Conservation (phyloP, 129 eudicot genomes). For the Lonicera japonica region DNA sequence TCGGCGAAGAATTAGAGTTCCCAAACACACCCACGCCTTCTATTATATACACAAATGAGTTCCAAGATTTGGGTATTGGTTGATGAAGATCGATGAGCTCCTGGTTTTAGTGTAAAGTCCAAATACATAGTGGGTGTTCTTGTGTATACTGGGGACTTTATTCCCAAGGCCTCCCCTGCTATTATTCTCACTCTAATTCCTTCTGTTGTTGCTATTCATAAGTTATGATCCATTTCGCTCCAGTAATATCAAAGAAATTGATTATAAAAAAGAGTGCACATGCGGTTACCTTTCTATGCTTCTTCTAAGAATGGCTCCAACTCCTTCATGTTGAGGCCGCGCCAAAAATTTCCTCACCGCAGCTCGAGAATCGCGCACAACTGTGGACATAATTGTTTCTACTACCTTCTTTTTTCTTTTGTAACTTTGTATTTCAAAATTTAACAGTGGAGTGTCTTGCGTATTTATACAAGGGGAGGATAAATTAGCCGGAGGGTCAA, state of each 20-base stretch:
- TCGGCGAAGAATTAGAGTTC: slow-evolving; percentile 32
- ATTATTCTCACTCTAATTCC: slow-evolving; percentile 63
- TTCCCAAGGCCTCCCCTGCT: slow-evolving; percentile 79
- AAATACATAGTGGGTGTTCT: slow-evolving; percentile 81
- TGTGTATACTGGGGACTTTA: slow-evolving; percentile 51
- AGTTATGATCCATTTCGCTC: too few species aligned
- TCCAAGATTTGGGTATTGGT: slow-evolving; percentile 63
- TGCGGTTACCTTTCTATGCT: slow-evolving; percentile 57
- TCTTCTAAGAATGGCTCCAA: slow-evolving; percentile 69
- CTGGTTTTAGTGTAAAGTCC: slow-evolving; percentile 70
- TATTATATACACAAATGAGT: slow-evolving; percentile 60
- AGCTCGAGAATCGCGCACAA: slow-evolving; percentile 37
- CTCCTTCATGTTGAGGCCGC: slow-evolving; percentile 74
- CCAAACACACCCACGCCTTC: slow-evolving; percentile 86
- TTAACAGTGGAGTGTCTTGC: neutral
- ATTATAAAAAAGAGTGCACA: too few species aligned
- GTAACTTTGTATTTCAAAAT: neutral
- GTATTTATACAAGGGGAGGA: slow-evolving; percentile 2
- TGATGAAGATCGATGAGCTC: slow-evolving; percentile 50
- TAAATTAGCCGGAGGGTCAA: neutral
- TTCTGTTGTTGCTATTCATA: slow-evolving; percentile 41
- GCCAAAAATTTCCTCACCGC: slow-evolving; percentile 59
- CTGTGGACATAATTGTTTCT: neutral
- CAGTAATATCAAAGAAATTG: too few species aligned
- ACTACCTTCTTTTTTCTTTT: neutral